Base-by-base conservation (phyloP, 1,284 basidiomycete species). In the Trametes sp. region DNA sequence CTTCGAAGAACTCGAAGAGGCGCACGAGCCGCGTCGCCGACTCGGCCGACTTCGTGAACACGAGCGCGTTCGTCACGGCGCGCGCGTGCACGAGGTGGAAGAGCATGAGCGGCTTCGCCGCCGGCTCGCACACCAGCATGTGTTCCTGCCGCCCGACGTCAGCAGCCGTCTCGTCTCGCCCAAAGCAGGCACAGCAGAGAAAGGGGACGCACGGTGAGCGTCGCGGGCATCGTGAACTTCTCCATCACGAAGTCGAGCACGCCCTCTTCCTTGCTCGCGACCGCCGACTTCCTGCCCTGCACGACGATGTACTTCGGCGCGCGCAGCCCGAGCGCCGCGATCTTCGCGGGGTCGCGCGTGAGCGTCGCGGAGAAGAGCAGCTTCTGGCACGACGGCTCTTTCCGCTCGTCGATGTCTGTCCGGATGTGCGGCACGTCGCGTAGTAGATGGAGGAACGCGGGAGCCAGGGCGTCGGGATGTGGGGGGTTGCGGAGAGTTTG, bases 21-120 rank as follows among this genome's bases (percentile, higher is more conserved):
- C 84, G 85, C 21, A 96, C 91, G 9, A 99, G 87, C 13, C 97
- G 85, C 1, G 84, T 80, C 0, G 96, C 94, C 0, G 94, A 94
- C 72, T 98, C 96, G 13, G 98, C 92, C 0, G 93, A 95, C 77
- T 98, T 99, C 10, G 96, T 98, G 79, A 99, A 99, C 53, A 97
- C 90, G 24, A 99, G 82, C 0, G 92, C 93, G 64, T 92, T 92
- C 13, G 77, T 81, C 21, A 95, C 81, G 14, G 78, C 72, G 49
- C 80, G 81, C 6, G 77, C 73, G 72, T 92, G 89, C 3, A 98
- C 81, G 41, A 99, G 87, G 72, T 98, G 84, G 74, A 98, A 90
- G 49, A 99, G 86, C 64, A 94, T 83, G 14, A 99, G 84, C 1
- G 97, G 96, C 76, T 99, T 99, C 67, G 91, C 82, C 0, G 87